A percentile compares a stretch with the other conserved stretches of the same genome.
Conservation (phyloP, 192 early-diverging fungal genomes). For the Gigaspora rosea region DNA sequence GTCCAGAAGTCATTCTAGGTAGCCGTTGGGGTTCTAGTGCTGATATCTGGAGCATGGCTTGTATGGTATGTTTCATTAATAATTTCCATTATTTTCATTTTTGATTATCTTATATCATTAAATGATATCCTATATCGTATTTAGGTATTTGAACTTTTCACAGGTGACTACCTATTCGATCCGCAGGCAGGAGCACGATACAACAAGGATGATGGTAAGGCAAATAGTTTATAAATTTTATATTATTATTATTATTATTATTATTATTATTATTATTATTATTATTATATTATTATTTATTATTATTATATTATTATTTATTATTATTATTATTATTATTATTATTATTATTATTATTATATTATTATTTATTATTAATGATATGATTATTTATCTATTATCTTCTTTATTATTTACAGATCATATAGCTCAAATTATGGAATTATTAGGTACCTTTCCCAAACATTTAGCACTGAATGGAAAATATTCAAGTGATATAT, state of each 20-base stretch:
- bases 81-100: not conserved
- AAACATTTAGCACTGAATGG: constrained; percentile 79
- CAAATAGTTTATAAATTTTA: not conserved
- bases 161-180: constrained; percentile 95
- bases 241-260: not conserved
- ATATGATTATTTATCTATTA: not conserved
- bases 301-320: not conserved
- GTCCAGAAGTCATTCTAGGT: constrained; percentile 93
- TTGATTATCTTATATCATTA: not conserved
- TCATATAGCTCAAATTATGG: constrained; percentile 96
- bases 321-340: not conserved
- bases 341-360: too few species aligned
- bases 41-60: constrained; percentile 94
- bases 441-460: constrained; percentile 86
- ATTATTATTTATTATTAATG: not conserved
- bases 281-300: not conserved
- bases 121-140: not conserved
- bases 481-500: constrained; percentile 82
- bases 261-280: not conserved
- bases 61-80: constrained; percentile 60
- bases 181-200: constrained; percentile 81
- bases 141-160: constrained; percentile 85
- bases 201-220: constrained; percentile 86
- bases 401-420: constrained; percentile 55
- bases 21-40: constrained; percentile 80